Percentiles rank a stretch among this genome's conserved stretches.
These are phyloP conservation scores for Croton setiger DNA, from an alignment of 441 rosid genomes.

Conservation along the genomic window DNA sequence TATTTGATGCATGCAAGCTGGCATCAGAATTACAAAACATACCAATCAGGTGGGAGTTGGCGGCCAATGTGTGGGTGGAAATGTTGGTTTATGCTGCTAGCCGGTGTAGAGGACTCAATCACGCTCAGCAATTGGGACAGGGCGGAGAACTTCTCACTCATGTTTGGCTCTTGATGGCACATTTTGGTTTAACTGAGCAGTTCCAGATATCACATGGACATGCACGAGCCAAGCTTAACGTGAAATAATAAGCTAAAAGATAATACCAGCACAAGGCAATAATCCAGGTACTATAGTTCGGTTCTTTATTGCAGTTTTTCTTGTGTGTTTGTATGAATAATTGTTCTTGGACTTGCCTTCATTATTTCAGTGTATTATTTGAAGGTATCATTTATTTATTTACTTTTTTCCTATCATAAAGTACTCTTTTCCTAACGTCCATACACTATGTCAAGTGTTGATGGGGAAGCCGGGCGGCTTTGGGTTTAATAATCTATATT, in stretches of 20 bases:
- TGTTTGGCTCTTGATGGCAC: slow-evolving; percentile 40
- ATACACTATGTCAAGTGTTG: no score
- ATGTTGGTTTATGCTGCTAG: slow-evolving; percentile 29
- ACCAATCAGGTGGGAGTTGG: slow-evolving; percentile 21
- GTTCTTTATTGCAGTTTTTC: background rate
- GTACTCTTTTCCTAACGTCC: no score
- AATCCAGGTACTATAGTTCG: background rate
- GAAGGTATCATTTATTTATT: no score
- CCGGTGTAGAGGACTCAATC: slow-evolving; percentile 27
- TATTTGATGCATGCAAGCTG: slow-evolving; percentile 31
- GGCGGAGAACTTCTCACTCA: slow-evolving; percentile 40
- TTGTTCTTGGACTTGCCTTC: background rate
- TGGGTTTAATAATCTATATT: no score
- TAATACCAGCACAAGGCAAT: background rate
- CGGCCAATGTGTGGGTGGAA: slow-evolving; percentile 34
- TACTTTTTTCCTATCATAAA: no score
- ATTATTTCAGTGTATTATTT: no score
- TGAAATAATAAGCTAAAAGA: background rate
- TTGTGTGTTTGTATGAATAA: background rate
- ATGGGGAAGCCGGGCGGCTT: no score
- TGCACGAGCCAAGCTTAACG: slow-evolving; percentile 30
- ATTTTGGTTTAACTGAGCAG: slow-evolving; percentile 36
- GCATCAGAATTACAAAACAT: slow-evolving; percentile 5
- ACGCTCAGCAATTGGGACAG: slow-evolving; percentile 32
- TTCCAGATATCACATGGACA: slow-evolving; percentile 33